phyloP scores from a whole-genome alignment of 305 asterid genomes.

The Petunia hybrid region DNA sequence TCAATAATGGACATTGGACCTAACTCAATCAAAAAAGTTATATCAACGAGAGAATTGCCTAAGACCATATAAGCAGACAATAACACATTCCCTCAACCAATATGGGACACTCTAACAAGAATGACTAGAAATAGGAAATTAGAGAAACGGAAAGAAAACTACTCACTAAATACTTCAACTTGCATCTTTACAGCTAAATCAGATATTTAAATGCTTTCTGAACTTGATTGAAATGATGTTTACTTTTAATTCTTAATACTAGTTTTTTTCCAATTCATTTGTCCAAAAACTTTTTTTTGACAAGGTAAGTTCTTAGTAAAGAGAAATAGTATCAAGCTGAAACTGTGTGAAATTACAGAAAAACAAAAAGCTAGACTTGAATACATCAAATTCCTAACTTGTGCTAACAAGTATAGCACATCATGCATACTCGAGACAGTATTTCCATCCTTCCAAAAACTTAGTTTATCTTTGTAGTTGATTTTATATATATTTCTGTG shows the following conservation, averaged over 20 bases:
- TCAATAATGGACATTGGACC: neutral
- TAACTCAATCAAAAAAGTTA: conserved; percentile 6
- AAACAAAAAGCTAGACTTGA: too few relatives aligned
- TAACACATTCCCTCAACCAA: neutral
- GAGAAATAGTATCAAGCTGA: too few relatives aligned
- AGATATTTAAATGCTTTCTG: neutral
- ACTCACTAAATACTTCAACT: neutral
- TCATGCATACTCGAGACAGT: too few relatives aligned
- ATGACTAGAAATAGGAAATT: conserved; percentile 14
- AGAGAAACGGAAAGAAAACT: neutral
- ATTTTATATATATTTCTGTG: neutral
- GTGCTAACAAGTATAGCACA: too few relatives aligned
- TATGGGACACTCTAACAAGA: neutral
- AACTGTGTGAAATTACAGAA: too few relatives aligned
- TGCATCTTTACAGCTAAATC: neutral
- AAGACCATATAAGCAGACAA: neutral
- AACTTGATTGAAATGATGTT: conserved; percentile 19
- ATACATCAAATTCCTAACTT: too few relatives aligned
- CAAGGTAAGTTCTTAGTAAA: too few relatives aligned
- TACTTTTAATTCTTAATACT: neutral
- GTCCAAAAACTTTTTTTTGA: neutral
- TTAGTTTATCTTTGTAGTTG: neutral
- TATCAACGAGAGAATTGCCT: neutral
- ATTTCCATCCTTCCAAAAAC: neutral
- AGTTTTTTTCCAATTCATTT: conserved; percentile 9